A percentile compares a stretch with the other conserved stretches of the same genome.
phyloP scores from a whole-genome alignment of 495 filamentous ascomycete species.

The Pseudevernia furfuracea region DNA sequence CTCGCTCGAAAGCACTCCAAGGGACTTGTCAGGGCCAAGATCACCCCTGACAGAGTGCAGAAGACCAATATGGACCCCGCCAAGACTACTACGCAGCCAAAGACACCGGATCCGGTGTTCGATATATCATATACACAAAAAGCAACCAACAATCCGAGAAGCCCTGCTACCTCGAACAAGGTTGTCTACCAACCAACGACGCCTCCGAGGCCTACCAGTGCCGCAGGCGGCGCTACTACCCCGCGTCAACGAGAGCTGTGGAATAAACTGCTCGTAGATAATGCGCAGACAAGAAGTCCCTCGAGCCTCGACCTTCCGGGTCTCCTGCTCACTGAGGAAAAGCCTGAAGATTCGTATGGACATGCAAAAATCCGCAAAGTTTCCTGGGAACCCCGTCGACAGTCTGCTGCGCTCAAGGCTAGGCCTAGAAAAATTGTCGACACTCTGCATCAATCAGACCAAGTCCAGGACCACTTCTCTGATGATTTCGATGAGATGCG shows the following conservation, averaged over 20 bases:
- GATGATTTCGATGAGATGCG: background rate
- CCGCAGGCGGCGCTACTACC: conserved; percentile 19
- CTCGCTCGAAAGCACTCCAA: background rate
- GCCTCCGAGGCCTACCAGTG: conserved; percentile 4
- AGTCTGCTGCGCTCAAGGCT: background rate
- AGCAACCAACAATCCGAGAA: background rate
- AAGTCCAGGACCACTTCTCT: background rate
- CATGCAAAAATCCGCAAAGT: background rate
- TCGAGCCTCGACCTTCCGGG: conserved; percentile 10
- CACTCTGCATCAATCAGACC: conserved; percentile 4
- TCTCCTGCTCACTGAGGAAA: conserved; percentile 4
- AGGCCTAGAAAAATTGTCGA: conserved; percentile 10
- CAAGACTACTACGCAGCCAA: background rate
- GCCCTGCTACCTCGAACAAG: background rate
- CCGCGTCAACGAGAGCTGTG: conserved; percentile 29
- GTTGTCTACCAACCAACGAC: conserved; percentile 13
- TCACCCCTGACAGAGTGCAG: background rate
- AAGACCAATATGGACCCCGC: background rate
- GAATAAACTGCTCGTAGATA: conserved; percentile 21
- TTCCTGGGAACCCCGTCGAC: background rate
- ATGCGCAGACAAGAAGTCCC: conserved; percentile 11
- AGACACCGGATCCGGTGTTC: background rate
- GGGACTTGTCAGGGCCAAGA: background rate
- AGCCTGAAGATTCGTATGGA: background rate
- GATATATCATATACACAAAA: background rate